Evolutionary conservation across 345 rosid genomes (phyloP).

Genomic region (Noccaea caerulescens): DNA sequence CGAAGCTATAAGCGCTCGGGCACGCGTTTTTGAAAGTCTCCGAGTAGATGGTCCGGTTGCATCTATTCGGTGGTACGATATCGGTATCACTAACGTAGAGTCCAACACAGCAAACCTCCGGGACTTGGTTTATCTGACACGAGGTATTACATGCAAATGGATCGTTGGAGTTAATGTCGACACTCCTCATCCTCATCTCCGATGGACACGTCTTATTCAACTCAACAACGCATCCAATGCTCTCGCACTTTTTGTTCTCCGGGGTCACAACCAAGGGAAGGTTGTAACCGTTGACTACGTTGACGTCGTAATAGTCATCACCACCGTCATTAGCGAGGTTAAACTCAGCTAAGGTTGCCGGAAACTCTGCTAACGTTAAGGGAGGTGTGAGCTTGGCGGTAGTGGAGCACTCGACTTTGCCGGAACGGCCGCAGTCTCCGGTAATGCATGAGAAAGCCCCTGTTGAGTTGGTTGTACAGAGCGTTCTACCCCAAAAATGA

Average conservation of each 20-base stretch:
- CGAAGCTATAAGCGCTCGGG: slow-evolving; percentile 71
- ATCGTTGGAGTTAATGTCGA: slow-evolving; percentile 18
- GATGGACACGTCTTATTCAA: slow-evolving; percentile 56
- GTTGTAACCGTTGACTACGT: slow-evolving; percentile 45
- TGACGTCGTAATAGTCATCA: slow-evolving; percentile 55
- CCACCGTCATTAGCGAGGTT: slow-evolving; percentile 45
- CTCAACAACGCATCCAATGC: slow-evolving; percentile 43
- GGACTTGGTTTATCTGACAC: slow-evolving; percentile 49
- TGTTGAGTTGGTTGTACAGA: slow-evolving; percentile 39
- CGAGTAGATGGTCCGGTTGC: slow-evolving; percentile 57
- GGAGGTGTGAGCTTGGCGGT: slow-evolving; percentile 42
- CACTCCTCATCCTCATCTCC: slow-evolving; percentile 43
- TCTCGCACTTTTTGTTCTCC: slow-evolving; percentile 15
- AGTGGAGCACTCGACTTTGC: slow-evolving; percentile 51
- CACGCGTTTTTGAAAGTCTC: slow-evolving; percentile 54
- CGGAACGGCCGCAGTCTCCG: slow-evolving; percentile 57
- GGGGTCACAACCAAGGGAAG: slow-evolving; percentile 39
- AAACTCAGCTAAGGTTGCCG: slow-evolving; percentile 57
- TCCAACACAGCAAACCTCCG: slow-evolving; percentile 68
- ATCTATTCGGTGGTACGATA: slow-evolving; percentile 25
- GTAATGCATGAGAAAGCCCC: slow-evolving; percentile 9
- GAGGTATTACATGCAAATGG: slow-evolving; percentile 58
- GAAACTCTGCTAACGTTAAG: slow-evolving; percentile 56
- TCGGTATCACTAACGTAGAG: not conserved
- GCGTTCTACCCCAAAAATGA: slow-evolving; percentile 61